Base-by-base conservation (phyloP, 2,329 filamentous ascomycete genomes). In the Fusarium denticulatum region DNA sequence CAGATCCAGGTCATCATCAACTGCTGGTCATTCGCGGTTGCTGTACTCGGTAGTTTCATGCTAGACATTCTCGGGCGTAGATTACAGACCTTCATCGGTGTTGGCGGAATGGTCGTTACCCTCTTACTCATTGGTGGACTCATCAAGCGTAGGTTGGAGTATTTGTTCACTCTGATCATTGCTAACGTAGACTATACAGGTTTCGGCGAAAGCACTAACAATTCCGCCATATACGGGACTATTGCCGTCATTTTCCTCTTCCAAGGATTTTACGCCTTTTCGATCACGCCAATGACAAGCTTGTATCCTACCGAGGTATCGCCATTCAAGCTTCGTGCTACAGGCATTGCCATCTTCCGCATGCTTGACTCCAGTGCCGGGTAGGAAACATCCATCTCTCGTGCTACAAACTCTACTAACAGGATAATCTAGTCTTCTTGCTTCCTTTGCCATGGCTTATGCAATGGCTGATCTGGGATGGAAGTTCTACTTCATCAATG, bases 401-500 rank as follows among this genome's bases (percentile, higher is more conserved):
- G 8, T 22, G 8, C 16, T 11, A 2, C 2, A 16, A 34, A 2
- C 12, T 4, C 4, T 2, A 32, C 49, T 52, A 22, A 52, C n/a
- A 26, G 6, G 3, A 22, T 22, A 1, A 36, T 15, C 2, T 26
- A 60, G 57, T 26, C 42, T 60, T 7, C 36, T 60, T 20, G 57
- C 57, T 2, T 60, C 57, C 12, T 60, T 60, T 24, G 57, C 57
- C 11, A 60, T 60, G 57, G 57, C 57, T 7, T 60, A 60, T 24
- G 57, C 57, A 18, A 60, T 60, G 57, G 57, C 57, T 9, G 46
- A 60, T 26, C 46, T 60, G 14, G 57, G 46, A 3, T 60, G 57
- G 57, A 60, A 60, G 13, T 60, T 60, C n/a, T 60, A 60, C 24
- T 55, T 60, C 18, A 60, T 60, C 12, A 60, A 60, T 18, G 57